A percentile compares a stretch with the other conserved stretches of the same genome.
These are phyloP conservation scores for Talaromyces sp. DNA, from an alignment of 2,329 filamentous ascomycete genomes.

Conservation along the genomic window DNA sequence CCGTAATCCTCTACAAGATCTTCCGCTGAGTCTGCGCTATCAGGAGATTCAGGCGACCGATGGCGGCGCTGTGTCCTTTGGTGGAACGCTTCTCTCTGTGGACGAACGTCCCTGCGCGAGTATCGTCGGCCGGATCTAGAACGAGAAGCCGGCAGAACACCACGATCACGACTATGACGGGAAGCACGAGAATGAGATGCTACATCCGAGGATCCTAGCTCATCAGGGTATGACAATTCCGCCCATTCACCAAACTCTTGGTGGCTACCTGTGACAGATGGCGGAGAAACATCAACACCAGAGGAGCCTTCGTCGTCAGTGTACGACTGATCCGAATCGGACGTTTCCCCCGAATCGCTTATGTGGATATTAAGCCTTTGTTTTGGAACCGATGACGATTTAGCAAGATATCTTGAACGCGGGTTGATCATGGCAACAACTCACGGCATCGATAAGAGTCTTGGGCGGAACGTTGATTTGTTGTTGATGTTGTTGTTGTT, in stretches of 20 bases:
- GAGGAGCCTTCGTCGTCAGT: slow-evolving; percentile 44
- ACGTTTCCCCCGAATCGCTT: slow-evolving; percentile 38
- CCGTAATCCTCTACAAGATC: slow-evolving; percentile 55
- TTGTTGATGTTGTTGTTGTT: background rate
- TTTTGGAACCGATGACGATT: slow-evolving; percentile 16
- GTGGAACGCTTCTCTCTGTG: slow-evolving; percentile 29
- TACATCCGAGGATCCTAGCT: slow-evolving; percentile 48
- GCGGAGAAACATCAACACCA: slow-evolving; percentile 42
- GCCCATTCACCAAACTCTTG: slow-evolving; percentile 37
- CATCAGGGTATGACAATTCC: slow-evolving; percentile 42
- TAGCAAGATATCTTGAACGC: slow-evolving; percentile 9
- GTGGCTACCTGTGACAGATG: slow-evolving; percentile 40
- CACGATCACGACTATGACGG: slow-evolving; percentile 39
- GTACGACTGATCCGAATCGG: slow-evolving; percentile 39
- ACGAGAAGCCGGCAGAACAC: slow-evolving; percentile 34
- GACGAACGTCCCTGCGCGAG: slow-evolving; percentile 32
- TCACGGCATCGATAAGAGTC: slow-evolving; percentile 17
- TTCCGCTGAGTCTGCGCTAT: slow-evolving; percentile 63
- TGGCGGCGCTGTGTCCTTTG: slow-evolving; percentile 41
- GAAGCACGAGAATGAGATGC: slow-evolving; percentile 43
- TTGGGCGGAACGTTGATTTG: background rate
- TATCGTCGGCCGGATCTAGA: slow-evolving; percentile 38
- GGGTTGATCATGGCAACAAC: slow-evolving; percentile 12
- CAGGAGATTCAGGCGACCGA: slow-evolving; percentile 52
- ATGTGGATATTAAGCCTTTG: slow-evolving; percentile 41